Percentiles rank a stretch among this genome's conserved stretches.
Conservation (phyloP, 179 eudicot species). For the Silene coronaria region DNA sequence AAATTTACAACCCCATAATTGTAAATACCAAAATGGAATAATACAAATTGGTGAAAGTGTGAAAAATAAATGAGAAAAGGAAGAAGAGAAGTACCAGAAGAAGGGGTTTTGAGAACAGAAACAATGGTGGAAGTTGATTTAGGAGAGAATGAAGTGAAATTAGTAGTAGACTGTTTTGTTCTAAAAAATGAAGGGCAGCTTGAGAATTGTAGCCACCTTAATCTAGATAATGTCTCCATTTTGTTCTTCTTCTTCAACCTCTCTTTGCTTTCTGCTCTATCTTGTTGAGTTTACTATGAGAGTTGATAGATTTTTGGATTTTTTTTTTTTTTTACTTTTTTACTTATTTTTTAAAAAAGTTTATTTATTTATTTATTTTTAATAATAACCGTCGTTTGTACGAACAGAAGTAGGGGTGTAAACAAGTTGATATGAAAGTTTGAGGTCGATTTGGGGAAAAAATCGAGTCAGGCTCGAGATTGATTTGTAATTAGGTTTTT, state of each 20-base stretch:
- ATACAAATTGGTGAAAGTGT: neutral
- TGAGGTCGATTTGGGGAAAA: too few relatives aligned
- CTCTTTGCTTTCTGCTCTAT: neutral
- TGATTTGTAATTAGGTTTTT: too few relatives aligned
- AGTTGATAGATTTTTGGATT: neutral
- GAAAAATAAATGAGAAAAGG: neutral
- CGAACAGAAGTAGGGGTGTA: too few relatives aligned
- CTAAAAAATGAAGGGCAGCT: slow-evolving; percentile 15
- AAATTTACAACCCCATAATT: slow-evolving; percentile 7
- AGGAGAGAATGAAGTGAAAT: slow-evolving; percentile 2
- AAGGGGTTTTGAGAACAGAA: slow-evolving; percentile 33
- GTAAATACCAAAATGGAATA: too few relatives aligned
- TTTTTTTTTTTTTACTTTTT: too few relatives aligned
- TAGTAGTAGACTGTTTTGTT: neutral
- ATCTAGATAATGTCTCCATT: slow-evolving; percentile 28
- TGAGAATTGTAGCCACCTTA: slow-evolving; percentile 22
- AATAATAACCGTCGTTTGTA: too few relatives aligned
- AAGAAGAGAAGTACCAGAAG: slow-evolving; percentile 18
- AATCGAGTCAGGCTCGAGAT: too few relatives aligned
- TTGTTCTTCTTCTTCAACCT: neutral
- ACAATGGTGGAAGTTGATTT: slow-evolving; percentile 20
- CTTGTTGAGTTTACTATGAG: neutral
- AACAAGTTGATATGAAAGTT: too few relatives aligned
- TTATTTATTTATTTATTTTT: too few relatives aligned
- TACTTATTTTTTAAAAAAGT: too few relatives aligned